phyloP scores from a whole-genome alignment of 2,329 filamentous ascomycete genomes.

The Fusarium guadeloupense region DNA sequence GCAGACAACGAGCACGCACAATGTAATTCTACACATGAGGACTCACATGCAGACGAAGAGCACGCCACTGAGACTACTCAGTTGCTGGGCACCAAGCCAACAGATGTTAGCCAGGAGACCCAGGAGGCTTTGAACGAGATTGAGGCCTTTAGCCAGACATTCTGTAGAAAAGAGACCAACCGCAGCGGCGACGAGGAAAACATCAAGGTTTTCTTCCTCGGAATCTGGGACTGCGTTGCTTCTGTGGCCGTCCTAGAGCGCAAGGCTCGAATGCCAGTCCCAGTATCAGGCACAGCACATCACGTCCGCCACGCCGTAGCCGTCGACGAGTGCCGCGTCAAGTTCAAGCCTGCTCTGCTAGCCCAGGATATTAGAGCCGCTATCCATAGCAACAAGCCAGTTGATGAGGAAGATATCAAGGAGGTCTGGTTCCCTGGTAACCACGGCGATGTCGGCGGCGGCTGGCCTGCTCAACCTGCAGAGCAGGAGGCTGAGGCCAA shows the following conservation, averaged over 20 bases:
- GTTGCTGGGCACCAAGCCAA: slow-evolving; percentile 33
- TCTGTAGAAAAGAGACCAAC: slow-evolving; percentile 53
- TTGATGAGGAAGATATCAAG: slow-evolving; percentile 50
- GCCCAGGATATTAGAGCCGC: slow-evolving; percentile 50
- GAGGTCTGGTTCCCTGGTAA: slow-evolving; percentile 66
- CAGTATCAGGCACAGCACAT: slow-evolving; percentile 53
- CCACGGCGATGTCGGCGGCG: slow-evolving; percentile 64
- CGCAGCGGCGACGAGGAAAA: slow-evolving; percentile 40
- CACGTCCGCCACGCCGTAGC: slow-evolving; percentile 63
- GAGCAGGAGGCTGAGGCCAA: slow-evolving; percentile 36
- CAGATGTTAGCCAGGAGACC: slow-evolving; percentile 39
- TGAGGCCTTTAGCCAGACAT: slow-evolving; percentile 57
- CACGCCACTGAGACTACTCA: not conserved
- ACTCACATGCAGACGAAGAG: not conserved
- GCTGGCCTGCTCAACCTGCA: slow-evolving; percentile 52
- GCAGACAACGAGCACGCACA: slow-evolving; percentile 44
- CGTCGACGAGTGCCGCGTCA: slow-evolving; percentile 63
- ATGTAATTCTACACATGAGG: slow-evolving; percentile 2
- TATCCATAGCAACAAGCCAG: slow-evolving; percentile 28
- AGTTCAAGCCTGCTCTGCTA: slow-evolving; percentile 63
- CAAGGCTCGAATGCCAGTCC: slow-evolving; percentile 50
- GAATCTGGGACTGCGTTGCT: slow-evolving; percentile 64
- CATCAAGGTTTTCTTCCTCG: slow-evolving; percentile 63
- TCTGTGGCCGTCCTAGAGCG: slow-evolving; percentile 56
- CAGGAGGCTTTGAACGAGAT: slow-evolving; percentile 49